A percentile compares a stretch with the other conserved stretches of the same genome.
Evolutionary conservation across 2,329 filamentous ascomycete species (phyloP).

Genomic region (Sphaerulina populicola): DNA sequence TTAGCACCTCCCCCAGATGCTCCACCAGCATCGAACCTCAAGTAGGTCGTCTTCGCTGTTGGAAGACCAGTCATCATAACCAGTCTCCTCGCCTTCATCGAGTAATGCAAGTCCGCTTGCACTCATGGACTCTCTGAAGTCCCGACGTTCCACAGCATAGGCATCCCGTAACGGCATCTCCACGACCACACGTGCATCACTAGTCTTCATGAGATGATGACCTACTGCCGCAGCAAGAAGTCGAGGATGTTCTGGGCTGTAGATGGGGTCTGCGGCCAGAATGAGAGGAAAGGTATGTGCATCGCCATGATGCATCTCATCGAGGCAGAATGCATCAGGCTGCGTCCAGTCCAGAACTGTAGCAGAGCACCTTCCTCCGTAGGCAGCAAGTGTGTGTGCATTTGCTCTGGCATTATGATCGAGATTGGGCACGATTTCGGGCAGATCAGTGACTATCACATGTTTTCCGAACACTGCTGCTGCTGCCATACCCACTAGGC

Average conservation of each 20-base stretch:
- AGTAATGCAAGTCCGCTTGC: constrained; percentile 46
- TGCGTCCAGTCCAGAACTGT: constrained; percentile 66
- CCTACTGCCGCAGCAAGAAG: constrained; percentile 64
- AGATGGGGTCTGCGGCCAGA: constrained; percentile 77
- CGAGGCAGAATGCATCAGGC: constrained; percentile 38
- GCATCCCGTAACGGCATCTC: constrained; percentile 73
- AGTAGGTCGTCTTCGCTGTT: constrained; percentile 38
- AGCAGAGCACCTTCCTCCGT: constrained; percentile 52
- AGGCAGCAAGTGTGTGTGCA: constrained; percentile 44
- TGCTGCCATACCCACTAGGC: constrained; percentile 79
- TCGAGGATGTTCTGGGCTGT: constrained; percentile 71
- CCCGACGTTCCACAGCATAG: constrained; percentile 55
- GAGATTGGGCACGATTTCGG: constrained; percentile 74
- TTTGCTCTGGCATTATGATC: constrained; percentile 65
- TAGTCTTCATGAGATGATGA: constrained; percentile 53
- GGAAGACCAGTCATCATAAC: constrained; percentile 65
- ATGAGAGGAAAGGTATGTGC: constrained; percentile 50
- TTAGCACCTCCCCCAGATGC: constrained; percentile 45
- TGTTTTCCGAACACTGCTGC: constrained; percentile 59
- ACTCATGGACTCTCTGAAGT: constrained; percentile 56
- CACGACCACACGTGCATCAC: constrained; percentile 59
- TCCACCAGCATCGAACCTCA: constrained; percentile 62
- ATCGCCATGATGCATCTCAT: constrained; percentile 8
- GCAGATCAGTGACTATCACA: constrained; percentile 73
- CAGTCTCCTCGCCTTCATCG: constrained; percentile 55